Base-by-base conservation (phyloP, 106 monocot genomes). In the Iris macrosiphon region DNA sequence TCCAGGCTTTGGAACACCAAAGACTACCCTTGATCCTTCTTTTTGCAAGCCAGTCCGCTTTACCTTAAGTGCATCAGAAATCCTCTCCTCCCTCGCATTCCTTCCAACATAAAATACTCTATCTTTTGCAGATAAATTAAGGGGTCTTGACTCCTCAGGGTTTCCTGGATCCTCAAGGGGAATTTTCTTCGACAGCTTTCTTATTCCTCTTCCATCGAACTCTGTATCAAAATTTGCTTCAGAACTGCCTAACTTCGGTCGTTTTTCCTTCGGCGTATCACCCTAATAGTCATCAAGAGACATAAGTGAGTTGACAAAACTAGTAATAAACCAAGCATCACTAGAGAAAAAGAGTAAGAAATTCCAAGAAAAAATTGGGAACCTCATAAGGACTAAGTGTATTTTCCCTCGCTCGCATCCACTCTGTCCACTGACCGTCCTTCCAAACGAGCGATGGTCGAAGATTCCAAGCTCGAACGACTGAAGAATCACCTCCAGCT, bases 1-100 rank as follows among this genome's bases (percentile, higher is more conserved):
- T 65, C 96, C 96, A 54, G 90, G 96, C 54, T 73, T 96, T 17
- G 96, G 96, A 67, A 96, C 69, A 59, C 96, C 96, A 77, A 85
- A 89, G 15, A 90, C 78, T 22, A 96, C 89, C 56, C 65, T 68
- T 40, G 96, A 83, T 19, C 89, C 82, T 60, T 78, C 86, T 64
- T 89, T 89, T 25, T 76, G 86, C 21, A 76, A 48, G 23, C 89
- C 89, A 45, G 74, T 75, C 31, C 72, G 61, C 66, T 62, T 81
- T 7, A 61, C 34, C 63, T 59, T 76, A 35, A 60, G 55, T 35
- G 68, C 46, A 46, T 67, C 63, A 45, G 67, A 67, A 15, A 62
- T 71, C 37, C 54, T 70, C 20, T 67, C 74, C 40, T 64, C 82
- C 26, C 45, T 75, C 23, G 25, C 59, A 63, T 33, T 72, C 66